Conservation (phyloP, 1,284 basidiomycete species). For the Trametes versicolor region DNA sequence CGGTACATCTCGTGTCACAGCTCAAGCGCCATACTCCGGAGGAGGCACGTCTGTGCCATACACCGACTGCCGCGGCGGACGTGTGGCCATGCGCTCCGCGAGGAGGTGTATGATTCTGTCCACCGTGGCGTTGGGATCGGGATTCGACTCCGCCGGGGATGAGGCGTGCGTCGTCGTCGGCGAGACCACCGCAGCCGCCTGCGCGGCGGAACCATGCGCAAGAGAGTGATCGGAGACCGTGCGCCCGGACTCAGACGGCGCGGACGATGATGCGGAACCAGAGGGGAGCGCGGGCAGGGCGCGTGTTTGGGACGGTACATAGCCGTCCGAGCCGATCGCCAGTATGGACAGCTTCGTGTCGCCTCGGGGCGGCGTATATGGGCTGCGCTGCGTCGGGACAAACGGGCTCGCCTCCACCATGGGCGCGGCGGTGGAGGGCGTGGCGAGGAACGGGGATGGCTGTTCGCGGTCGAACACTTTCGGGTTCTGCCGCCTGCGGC, state of each 20-base stretch:
- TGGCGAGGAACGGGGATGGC: conserved; percentile 10
- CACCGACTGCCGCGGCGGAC: neutral
- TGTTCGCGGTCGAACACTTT: neutral
- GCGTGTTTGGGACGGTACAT: too few species aligned
- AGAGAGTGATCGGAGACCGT: neutral
- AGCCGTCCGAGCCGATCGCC: neutral
- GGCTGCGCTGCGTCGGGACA: too few species aligned
- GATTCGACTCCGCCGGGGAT: neutral
- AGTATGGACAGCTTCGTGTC: neutral
- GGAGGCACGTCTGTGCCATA: conserved; percentile 21
- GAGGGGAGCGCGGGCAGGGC: too few species aligned
- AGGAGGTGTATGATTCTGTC: conserved; percentile 39
- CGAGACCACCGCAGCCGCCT: too few species aligned
- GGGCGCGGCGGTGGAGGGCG: neutral
- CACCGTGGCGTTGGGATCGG: conserved; percentile 16
- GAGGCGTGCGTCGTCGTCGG: neutral
- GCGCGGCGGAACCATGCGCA: neutral
- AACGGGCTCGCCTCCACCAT: neutral
- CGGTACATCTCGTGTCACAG: neutral
- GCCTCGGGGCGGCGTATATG: neutral
- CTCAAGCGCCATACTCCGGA: conserved; percentile 29
- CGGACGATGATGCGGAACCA: neutral
- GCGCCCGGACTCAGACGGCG: neutral
- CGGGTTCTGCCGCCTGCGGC: conserved; percentile 1
- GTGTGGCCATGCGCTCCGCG: conserved; percentile 35